These are phyloP conservation scores for Lichina pygmaea DNA, from an alignment of 495 filamentous ascomycete species.

Conservation along the genomic window DNA sequence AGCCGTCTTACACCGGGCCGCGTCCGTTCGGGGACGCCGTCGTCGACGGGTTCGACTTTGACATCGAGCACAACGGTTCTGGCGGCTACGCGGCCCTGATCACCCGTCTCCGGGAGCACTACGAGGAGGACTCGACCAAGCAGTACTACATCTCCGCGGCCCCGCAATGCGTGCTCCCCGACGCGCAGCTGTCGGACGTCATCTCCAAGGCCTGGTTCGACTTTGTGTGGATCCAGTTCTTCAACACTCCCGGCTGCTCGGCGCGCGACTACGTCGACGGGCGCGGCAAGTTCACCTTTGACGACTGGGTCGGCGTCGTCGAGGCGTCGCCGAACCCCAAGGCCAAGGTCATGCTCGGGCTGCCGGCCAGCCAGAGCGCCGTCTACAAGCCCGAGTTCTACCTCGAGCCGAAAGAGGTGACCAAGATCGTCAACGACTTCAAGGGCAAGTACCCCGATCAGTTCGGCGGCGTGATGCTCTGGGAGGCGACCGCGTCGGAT, in stretches of 20 bases:
- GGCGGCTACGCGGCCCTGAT: slow-evolving; percentile 12
- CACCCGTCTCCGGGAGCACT: slow-evolving; percentile 6
- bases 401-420: slow-evolving; percentile 20
- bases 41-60: slow-evolving; percentile 16
- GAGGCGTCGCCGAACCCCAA: slow-evolving; percentile 12
- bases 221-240: slow-evolving; percentile 16
- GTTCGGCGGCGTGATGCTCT: slow-evolving; percentile 50
- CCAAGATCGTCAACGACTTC: slow-evolving; percentile 21
- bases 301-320: slow-evolving; percentile 11
- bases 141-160: slow-evolving; percentile 15
- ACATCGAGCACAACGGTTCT: slow-evolving; percentile 10
- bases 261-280: neutral
- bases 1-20: slow-evolving; percentile 13
- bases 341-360: slow-evolving; percentile 19
- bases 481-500: slow-evolving; percentile 33
- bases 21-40: slow-evolving; percentile 12
- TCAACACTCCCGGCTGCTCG: slow-evolving; percentile 21
- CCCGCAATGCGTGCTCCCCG: slow-evolving; percentile 15
- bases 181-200: slow-evolving; percentile 8
- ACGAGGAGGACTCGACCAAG: slow-evolving; percentile 4
- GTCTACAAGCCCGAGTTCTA: slow-evolving; percentile 13
- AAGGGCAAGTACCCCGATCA: slow-evolving; percentile 18
- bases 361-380: slow-evolving; percentile 10
- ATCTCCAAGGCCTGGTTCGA: slow-evolving; percentile 11
- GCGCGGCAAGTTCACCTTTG: slow-evolving; percentile 11